Evolutionary conservation across 306 rosid species (phyloP).

Genomic region (Citrullus colocynthis): DNA sequence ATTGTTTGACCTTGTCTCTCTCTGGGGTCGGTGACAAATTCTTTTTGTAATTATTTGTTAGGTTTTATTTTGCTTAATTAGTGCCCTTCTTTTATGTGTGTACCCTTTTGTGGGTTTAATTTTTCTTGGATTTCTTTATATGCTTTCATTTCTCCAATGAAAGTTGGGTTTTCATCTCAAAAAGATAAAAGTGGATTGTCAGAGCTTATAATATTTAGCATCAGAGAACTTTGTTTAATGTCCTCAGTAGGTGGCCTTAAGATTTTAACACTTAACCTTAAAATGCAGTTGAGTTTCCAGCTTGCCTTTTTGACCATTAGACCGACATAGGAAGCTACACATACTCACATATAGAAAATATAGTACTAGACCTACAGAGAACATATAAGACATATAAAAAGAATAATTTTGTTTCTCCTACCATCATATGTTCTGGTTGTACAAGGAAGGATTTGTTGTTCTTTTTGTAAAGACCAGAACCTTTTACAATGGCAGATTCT

Average conservation of each 20-base stretch:
- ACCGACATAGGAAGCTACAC: background rate
- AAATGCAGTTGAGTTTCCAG: background rate
- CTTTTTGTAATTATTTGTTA: too few relatives aligned
- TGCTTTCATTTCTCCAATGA: background rate
- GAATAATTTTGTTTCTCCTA: background rate
- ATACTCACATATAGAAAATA: background rate
- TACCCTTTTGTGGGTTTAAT: background rate
- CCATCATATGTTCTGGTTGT: background rate
- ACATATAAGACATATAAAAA: background rate
- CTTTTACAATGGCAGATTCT: background rate
- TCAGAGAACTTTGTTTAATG: background rate
- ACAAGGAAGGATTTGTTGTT: background rate
- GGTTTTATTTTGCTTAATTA: background rate
- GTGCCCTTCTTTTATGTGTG: background rate
- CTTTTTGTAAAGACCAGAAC: background rate
- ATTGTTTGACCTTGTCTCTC: background rate
- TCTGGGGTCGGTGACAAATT: too few relatives aligned
- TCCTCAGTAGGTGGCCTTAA: background rate
- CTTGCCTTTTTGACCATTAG: background rate
- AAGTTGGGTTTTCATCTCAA: background rate
- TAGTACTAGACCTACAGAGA: background rate
- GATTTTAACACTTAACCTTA: background rate
- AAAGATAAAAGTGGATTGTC: background rate
- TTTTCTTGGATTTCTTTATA: too few relatives aligned
- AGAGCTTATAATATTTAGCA: background rate